Conservation (phyloP, 331 rosid species). For the Pyracantha coccinea region DNA sequence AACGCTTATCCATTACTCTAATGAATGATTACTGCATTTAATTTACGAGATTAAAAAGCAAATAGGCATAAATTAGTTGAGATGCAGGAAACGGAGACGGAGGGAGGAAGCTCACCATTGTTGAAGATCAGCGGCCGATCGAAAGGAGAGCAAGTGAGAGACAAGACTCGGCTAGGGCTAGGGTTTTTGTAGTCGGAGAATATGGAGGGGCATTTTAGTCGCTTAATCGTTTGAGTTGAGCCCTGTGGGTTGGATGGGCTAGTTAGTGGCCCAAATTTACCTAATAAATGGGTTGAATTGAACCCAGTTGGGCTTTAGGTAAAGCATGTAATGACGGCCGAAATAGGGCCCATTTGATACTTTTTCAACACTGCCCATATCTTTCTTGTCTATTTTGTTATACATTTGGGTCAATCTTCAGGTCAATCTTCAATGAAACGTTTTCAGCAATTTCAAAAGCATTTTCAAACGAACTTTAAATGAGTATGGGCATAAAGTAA, state of each 20-base stretch:
- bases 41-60: neutral
- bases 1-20: neutral
- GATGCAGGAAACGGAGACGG: neutral
- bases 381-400: too few relatives aligned
- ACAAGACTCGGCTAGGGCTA: neutral
- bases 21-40: neutral
- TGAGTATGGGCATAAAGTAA: too few relatives aligned
- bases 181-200: neutral
- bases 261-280: neutral
- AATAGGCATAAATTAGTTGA: neutral
- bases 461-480: too few relatives aligned
- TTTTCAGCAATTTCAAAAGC: too few relatives aligned
- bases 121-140: neutral
- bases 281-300: neutral
- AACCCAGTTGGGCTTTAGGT: neutral
- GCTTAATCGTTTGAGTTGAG: neutral
- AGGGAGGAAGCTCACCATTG: slow-evolving; percentile 5
- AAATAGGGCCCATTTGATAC: too few relatives aligned
- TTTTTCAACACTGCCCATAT: too few relatives aligned
- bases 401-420: too few relatives aligned
- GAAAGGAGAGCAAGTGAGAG: neutral
- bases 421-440: too few relatives aligned
- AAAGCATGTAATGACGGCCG: neutral
- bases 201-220: neutral
- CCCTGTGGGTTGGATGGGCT: neutral